phyloP scores from a whole-genome alignment of 2,329 filamentous ascomycete genomes.

The Aphanocladium album region DNA sequence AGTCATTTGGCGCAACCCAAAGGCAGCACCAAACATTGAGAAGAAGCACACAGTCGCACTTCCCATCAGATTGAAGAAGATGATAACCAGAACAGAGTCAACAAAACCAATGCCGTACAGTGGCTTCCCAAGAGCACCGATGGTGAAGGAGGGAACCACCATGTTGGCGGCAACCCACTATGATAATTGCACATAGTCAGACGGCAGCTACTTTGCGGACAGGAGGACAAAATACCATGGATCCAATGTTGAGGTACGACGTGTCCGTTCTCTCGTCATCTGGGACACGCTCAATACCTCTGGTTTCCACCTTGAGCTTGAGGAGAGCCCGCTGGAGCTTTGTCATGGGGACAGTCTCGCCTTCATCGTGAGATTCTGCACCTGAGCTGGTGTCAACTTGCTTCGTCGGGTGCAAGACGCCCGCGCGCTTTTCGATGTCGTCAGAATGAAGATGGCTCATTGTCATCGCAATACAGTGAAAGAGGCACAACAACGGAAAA shows the following conservation, averaged over 20 bases:
- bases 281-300: conserved; percentile 71
- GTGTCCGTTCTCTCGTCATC: conserved; percentile 62
- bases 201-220: not conserved
- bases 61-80: conserved; percentile 69
- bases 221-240: conserved; percentile 52
- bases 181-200: conserved; percentile 1
- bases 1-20: conserved; percentile 72
- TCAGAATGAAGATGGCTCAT: not conserved
- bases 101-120: conserved; percentile 64
- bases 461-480: not conserved
- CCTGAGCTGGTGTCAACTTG: conserved; percentile 1
- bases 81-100: conserved; percentile 62
- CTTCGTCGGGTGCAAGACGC: conserved; percentile 1
- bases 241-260: conserved; percentile 62
- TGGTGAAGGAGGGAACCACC: conserved; percentile 70
- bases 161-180: conserved; percentile 71
- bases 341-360: not conserved
- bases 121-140: conserved; percentile 60
- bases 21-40: conserved; percentile 66
- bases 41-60: conserved; percentile 67
- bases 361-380: not conserved
- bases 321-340: conserved; percentile 56
- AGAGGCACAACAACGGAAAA: not conserved
- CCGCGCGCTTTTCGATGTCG: conserved; percentile 1
- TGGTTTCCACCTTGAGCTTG: conserved; percentile 63